phyloP scores from a whole-genome alignment of 2,329 filamentous ascomycete species.

The Aspergillus phoenicis region DNA sequence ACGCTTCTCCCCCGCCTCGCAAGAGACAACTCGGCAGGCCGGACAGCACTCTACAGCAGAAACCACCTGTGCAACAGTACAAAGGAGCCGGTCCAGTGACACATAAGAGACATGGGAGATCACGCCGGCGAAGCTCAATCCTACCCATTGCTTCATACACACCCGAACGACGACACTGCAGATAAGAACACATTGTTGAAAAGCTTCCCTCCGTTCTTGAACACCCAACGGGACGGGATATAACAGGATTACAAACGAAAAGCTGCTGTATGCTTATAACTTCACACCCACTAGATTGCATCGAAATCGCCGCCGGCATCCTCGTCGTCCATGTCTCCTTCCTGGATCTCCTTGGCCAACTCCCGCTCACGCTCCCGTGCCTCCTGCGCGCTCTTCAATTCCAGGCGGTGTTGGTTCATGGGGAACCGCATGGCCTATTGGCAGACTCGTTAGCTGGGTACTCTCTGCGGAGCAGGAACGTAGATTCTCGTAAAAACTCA shows the following conservation, averaged over 20 bases:
- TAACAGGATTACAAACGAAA: slow-evolving; percentile 19
- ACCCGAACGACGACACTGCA: slow-evolving; percentile 29
- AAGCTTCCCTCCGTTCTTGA: slow-evolving; percentile 20
- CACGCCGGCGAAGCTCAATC: slow-evolving; percentile 29
- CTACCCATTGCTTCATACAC: slow-evolving; percentile 33
- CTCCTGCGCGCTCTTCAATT: slow-evolving; percentile 97
- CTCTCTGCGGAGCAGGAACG: neutral
- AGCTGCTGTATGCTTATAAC: slow-evolving; percentile 26
- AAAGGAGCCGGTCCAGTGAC: slow-evolving; percentile 26
- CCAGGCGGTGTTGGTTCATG: slow-evolving; percentile 97
- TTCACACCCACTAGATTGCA: slow-evolving; percentile 68
- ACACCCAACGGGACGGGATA: slow-evolving; percentile 11
- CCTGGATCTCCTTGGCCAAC: slow-evolving; percentile 98
- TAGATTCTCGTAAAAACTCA: slow-evolving; percentile 44
- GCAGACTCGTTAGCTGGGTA: neutral
- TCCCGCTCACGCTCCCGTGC: slow-evolving; percentile 95
- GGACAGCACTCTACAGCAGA: slow-evolving; percentile 17
- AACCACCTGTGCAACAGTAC: slow-evolving; percentile 15
- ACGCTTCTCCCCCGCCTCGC: neutral
- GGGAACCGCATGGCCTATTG: slow-evolving; percentile 92
- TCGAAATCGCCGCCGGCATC: slow-evolving; percentile 96
- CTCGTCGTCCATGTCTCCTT: slow-evolving; percentile 94
- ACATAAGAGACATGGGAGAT: slow-evolving; percentile 32
- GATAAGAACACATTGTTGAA: slow-evolving; percentile 33
- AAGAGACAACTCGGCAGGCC: slow-evolving; percentile 6